Percentiles rank a stretch among this genome's conserved stretches.
Conservation (phyloP, 2,329 filamentous ascomycete genomes). For the Magnaporthales sp. region DNA sequence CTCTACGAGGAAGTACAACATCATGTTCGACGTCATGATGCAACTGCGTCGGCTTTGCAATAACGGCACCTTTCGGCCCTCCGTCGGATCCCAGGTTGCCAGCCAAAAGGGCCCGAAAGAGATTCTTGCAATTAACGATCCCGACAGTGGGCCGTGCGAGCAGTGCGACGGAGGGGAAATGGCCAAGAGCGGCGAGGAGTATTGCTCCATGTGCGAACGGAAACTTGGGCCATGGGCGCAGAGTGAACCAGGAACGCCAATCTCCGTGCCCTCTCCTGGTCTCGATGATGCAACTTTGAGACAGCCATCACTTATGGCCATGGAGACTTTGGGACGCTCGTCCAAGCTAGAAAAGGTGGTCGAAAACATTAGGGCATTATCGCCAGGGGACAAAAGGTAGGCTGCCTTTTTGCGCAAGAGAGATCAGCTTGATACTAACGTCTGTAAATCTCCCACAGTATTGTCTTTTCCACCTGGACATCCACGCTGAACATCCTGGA, state of each 20-base stretch:
- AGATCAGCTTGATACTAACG: no score
- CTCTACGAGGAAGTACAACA: constrained; percentile 23
- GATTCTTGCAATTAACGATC: background rate
- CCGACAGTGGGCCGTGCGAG: constrained; percentile 8
- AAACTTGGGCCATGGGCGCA: constrained; percentile 6
- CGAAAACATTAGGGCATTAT: constrained; percentile 18
- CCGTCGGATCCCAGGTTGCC: constrained; percentile 22
- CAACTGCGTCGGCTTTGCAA: constrained; percentile 34
- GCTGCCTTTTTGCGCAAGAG: no score
- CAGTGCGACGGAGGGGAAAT: constrained; percentile 7
- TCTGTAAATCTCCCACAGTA: no score
- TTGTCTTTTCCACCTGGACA: constrained; percentile 39
- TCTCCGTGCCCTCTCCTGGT: constrained; percentile 16
- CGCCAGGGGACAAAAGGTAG: constrained; percentile 16
- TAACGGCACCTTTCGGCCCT: constrained; percentile 36
- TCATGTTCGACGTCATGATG: constrained; percentile 24
- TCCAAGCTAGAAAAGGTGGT: constrained; percentile 24
- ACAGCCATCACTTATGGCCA: background rate
- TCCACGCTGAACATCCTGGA: constrained; percentile 28
- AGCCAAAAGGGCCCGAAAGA: constrained; percentile 13
- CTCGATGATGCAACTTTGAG: background rate
- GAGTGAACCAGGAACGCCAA: constrained; percentile 8
- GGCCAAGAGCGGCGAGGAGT: constrained; percentile 15
- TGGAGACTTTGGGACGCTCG: constrained; percentile 16
- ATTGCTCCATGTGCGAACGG: constrained; percentile 23